Percentiles rank a stretch among this genome's conserved stretches.
Evolutionary conservation across 495 filamentous ascomycete species (phyloP).

Genomic region (Oidiodendron maius): DNA sequence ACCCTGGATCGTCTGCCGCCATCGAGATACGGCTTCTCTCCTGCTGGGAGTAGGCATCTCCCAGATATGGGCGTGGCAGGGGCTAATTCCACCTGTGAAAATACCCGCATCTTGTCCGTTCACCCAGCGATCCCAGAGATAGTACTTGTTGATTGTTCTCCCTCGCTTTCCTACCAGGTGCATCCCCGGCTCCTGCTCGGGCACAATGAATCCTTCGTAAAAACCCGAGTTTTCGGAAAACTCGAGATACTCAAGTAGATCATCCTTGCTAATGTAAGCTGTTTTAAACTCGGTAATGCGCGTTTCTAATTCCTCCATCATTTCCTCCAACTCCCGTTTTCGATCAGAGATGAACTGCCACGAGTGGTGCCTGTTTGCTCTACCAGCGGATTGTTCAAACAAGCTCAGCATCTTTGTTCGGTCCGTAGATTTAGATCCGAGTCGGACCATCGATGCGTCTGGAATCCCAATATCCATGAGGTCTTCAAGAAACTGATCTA

Average conservation of each 20-base stretch:
- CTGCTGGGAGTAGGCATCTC: conserved; percentile 35
- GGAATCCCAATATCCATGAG: conserved; percentile 58
- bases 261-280: conserved; percentile 6
- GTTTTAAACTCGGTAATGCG: conserved; percentile 14
- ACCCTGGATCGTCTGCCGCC: conserved; percentile 42
- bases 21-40: conserved; percentile 29
- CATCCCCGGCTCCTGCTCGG: conserved; percentile 35
- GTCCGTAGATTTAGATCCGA: conserved; percentile 56
- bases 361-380: not conserved
- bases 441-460: conserved; percentile 48
- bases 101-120: conserved; percentile 40
- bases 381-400: conserved; percentile 31
- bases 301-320: conserved; percentile 15
- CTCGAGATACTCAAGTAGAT: conserved; percentile 58
- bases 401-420: conserved; percentile 43
- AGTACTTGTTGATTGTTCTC: conserved; percentile 37
- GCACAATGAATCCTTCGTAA: conserved; percentile 50
- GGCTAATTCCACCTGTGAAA: conserved; percentile 27
- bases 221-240: conserved; percentile 51
- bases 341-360: conserved; percentile 12
- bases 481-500: conserved; percentile 72
- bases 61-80: conserved; percentile 43
- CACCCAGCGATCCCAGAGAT: conserved; percentile 55
- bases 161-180: conserved; percentile 37
- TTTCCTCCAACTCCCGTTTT: conserved; percentile 5